Conservation (phyloP, 2,329 filamentous ascomycete genomes). For the Aureobasidium sp. region DNA sequence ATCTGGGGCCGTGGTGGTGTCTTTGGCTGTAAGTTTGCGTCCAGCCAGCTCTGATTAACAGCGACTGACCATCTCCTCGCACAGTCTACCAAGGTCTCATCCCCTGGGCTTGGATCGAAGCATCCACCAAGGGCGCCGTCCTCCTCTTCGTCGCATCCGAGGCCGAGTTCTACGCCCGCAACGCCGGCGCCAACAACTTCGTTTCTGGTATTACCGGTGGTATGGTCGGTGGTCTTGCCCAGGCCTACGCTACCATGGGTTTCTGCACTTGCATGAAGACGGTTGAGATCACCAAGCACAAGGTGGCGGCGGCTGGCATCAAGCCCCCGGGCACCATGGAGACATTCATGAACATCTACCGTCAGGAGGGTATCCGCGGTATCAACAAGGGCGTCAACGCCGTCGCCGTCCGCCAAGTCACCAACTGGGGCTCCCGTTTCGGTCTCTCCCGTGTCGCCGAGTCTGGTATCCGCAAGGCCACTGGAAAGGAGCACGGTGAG, state of each 20-base stretch:
- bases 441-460: slow-evolving; percentile 89
- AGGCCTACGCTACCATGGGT: slow-evolving; percentile 99
- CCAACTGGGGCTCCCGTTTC: slow-evolving; percentile 97
- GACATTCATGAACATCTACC: slow-evolving; percentile 97
- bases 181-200: slow-evolving; percentile 75
- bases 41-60: too few relatives aligned
- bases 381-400: slow-evolving; percentile 99
- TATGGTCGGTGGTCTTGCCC: slow-evolving; percentile 88
- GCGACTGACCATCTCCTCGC: slow-evolving; percentile 20
- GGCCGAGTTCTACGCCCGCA: slow-evolving; percentile 86
- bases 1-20: slow-evolving; percentile 93
- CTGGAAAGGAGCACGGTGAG: slow-evolving; percentile 70
- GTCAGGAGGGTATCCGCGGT: slow-evolving; percentile 82
- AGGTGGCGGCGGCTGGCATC: slow-evolving; percentile 74
- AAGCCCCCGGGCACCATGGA: slow-evolving; percentile 85
- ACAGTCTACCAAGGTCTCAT: slow-evolving; percentile 98
- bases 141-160: slow-evolving; percentile 98
- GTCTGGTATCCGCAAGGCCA: slow-evolving; percentile 71
- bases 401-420: slow-evolving; percentile 97
- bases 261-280: slow-evolving; percentile 99
- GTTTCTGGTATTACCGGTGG: slow-evolving; percentile 82
- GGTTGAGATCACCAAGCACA: slow-evolving; percentile 98
- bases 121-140: slow-evolving; percentile 97
- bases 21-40: slow-evolving; percentile 73
- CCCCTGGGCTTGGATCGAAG: slow-evolving; percentile 99